Percentiles rank a stretch among this genome's conserved stretches.
These are phyloP conservation scores for Dendrostoma leiphaemia DNA, from an alignment of 2,329 filamentous ascomycete genomes.

Conservation along the genomic window DNA sequence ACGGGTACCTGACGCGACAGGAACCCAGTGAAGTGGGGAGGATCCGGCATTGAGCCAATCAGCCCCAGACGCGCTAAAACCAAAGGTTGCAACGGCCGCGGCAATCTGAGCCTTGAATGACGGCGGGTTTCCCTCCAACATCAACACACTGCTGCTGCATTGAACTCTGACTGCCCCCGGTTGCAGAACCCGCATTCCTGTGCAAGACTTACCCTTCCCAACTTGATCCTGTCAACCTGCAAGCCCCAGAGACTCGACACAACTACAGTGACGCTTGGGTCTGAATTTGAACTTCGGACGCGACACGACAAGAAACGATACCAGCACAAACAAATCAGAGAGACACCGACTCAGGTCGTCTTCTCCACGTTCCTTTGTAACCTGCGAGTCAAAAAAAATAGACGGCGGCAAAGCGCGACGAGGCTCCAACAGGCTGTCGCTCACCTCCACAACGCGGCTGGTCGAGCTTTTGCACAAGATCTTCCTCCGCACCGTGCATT, in stretches of 20 bases:
- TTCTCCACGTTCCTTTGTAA: slow-evolving; percentile 15
- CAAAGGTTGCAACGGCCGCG: not conserved
- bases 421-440: slow-evolving; percentile 7
- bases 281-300: not conserved
- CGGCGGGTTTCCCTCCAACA: not conserved
- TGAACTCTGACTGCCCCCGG: not conserved
- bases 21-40: not conserved
- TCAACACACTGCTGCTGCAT: not conserved
- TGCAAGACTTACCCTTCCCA: not conserved
- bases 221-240: not conserved
- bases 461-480: not conserved
- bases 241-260: not conserved
- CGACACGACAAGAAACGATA: not conserved
- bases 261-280: not conserved
- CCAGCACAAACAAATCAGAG: not conserved
- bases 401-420: slow-evolving; percentile 3
- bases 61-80: not conserved
- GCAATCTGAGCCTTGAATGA: not conserved
- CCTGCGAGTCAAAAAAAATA: slow-evolving; percentile 5
- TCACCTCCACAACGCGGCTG: not conserved
- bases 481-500: not conserved
- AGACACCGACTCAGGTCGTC: not conserved
- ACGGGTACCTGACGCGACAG: too few relatives aligned
- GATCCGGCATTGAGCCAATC: not conserved
- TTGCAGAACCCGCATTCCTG: not conserved